Percentiles rank a stretch among this genome's conserved stretches.
Evolutionary conservation across 2,329 filamentous ascomycete genomes (phyloP).

Genomic region (Fusarium heterosporum): DNA sequence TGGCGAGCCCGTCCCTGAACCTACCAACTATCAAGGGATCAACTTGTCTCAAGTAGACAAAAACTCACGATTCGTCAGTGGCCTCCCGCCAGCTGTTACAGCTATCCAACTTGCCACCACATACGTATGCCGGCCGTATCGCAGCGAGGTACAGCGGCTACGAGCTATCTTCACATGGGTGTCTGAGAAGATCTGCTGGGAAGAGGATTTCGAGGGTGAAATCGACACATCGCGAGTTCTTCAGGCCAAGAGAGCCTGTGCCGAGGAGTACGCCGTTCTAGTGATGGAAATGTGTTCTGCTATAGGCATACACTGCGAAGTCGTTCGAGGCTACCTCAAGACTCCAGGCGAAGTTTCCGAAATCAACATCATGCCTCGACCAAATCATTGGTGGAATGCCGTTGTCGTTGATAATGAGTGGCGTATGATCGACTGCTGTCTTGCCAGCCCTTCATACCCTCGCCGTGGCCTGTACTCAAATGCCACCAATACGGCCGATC

Average conservation of each 20-base stretch:
- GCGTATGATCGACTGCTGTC: conserved; percentile 94
- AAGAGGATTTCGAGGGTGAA: conserved; percentile 90
- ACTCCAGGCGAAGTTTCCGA: conserved; percentile 86
- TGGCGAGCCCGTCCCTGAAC: conserved; percentile 82
- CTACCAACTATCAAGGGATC: conserved; percentile 82
- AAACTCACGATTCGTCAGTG: conserved; percentile 89
- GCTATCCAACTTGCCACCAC: conserved; percentile 86
- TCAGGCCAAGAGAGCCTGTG: conserved; percentile 83
- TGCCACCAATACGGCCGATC: conserved; percentile 77
- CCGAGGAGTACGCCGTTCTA: conserved; percentile 88
- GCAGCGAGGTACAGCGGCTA: conserved; percentile 91
- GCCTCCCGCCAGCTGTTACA: conserved; percentile 83
- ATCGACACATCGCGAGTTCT: conserved; percentile 87
- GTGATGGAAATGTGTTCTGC: conserved; percentile 95
- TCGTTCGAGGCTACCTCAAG: conserved; percentile 92
- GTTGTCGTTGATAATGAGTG: conserved; percentile 94
- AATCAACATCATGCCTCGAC: conserved; percentile 81
- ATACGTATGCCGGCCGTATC: conserved; percentile 92
- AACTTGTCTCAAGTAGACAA: conserved; percentile 94
- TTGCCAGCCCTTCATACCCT: conserved; percentile 92
- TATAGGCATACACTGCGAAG: conserved; percentile 87
- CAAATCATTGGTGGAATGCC: conserved; percentile 99
- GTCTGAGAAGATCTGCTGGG: conserved; percentile 93
- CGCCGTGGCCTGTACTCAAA: conserved; percentile 81
- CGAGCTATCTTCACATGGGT: conserved; percentile 98